These are phyloP conservation scores for Yamadazyma endophytica DNA, from an alignment of 805 yeast species.

Conservation along the genomic window DNA sequence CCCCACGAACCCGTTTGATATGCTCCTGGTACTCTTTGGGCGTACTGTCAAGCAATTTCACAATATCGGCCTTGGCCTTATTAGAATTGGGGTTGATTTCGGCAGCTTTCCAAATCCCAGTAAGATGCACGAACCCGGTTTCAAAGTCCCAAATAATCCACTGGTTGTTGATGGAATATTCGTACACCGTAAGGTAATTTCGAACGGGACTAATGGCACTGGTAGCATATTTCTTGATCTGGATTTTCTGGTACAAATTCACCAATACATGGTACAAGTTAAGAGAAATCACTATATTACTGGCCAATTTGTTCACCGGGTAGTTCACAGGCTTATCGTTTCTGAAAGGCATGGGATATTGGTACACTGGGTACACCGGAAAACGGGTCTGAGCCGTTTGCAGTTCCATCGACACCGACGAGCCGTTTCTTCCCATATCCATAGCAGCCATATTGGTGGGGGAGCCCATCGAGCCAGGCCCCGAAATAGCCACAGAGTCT, in stretches of 20 bases:
- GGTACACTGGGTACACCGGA: too few relatives aligned
- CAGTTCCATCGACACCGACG: too few relatives aligned
- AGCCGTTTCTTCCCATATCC: too few relatives aligned
- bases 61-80: slow-evolving; percentile 67
- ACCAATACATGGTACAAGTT: slow-evolving; percentile 5
- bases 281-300: slow-evolving; percentile 5
- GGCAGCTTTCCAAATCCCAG: slow-evolving; percentile 78
- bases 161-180: slow-evolving; percentile 63
- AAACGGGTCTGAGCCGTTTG: too few relatives aligned
- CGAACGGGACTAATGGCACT: slow-evolving; percentile 61
- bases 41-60: slow-evolving; percentile 59
- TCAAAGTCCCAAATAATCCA: slow-evolving; percentile 84
- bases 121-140: slow-evolving; percentile 81
- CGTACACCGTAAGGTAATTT: slow-evolving; percentile 64
- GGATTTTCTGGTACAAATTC: slow-evolving; percentile 16
- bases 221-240: slow-evolving; percentile 59
- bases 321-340: slow-evolving; percentile 6
- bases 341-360: too few relatives aligned
- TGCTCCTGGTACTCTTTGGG: slow-evolving; percentile 58
- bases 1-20: slow-evolving; percentile 80
- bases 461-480: too few relatives aligned
- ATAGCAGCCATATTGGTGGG: too few relatives aligned
- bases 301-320: slow-evolving; percentile 9
- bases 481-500: too few relatives aligned
- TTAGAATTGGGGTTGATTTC: slow-evolving; percentile 11